A percentile compares a stretch with the other conserved stretches of the same genome.
Evolutionary conservation across 2,329 filamentous ascomycete species (phyloP).

Genomic region (Botrytis aclada): DNA sequence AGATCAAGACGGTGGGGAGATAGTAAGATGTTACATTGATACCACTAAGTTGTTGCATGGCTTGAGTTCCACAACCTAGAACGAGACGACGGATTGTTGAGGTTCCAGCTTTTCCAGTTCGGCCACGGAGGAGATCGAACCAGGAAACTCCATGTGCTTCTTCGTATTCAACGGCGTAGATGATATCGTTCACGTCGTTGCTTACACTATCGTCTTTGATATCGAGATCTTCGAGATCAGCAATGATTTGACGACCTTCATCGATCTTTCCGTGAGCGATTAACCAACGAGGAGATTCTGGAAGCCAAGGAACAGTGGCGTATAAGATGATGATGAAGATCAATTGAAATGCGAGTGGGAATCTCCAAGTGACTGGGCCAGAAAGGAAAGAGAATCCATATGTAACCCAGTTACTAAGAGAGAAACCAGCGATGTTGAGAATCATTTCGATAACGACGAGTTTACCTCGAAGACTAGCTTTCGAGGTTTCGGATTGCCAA

Average conservation of each 20-base stretch:
- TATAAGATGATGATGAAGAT: conserved; percentile 19
- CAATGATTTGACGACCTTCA: conserved; percentile 39
- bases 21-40: conserved; percentile 47
- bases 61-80: conserved; percentile 63
- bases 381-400: conserved; percentile 20
- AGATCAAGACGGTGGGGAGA: conserved; percentile 50
- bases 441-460: conserved; percentile 22
- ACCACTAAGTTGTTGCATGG: conserved; percentile 50
- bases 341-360: conserved; percentile 22
- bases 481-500: conserved; percentile 23
- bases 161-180: conserved; percentile 18
- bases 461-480: conserved; percentile 20
- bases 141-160: conserved; percentile 14
- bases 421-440: conserved; percentile 20
- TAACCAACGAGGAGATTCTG: conserved; percentile 41
- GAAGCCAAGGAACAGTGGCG: conserved; percentile 31
- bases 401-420: conserved; percentile 20
- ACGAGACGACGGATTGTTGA: conserved; percentile 63
- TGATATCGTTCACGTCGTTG: conserved; percentile 48
- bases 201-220: conserved; percentile 52
- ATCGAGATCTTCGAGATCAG: conserved; percentile 29
- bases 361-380: conserved; percentile 18
- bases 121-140: conserved; percentile 15
- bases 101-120: conserved; percentile 3
- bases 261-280: conserved; percentile 37